Conservation (phyloP, 805 yeast genomes). For the Saturnispora zaruensis region DNA sequence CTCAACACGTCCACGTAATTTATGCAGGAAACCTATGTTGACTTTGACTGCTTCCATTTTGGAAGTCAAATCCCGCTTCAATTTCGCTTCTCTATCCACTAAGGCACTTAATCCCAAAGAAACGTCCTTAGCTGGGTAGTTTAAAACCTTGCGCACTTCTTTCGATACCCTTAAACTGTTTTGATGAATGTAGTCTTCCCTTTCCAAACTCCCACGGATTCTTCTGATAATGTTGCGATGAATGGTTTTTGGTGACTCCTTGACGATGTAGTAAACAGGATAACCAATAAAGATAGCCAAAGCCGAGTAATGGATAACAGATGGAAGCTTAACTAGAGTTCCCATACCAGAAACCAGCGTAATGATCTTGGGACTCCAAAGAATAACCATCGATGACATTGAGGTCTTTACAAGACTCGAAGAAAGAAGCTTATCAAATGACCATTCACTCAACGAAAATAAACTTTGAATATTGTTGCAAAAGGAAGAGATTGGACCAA, state of each 20-base stretch:
- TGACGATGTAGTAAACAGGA: conserved; percentile 43
- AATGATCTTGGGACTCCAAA: conserved; percentile 25
- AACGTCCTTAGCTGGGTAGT: conserved; percentile 76
- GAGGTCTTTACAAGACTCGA: conserved; percentile 23
- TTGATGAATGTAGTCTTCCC: conserved; percentile 66
- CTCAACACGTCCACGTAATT: conserved; percentile 26
- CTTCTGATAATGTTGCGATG: conserved; percentile 75
- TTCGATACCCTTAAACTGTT: conserved; percentile 73
- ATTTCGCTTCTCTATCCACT: conserved; percentile 51
- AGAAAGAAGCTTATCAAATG: conserved; percentile 17
- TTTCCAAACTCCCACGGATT: conserved; percentile 51
- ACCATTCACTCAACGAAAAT: conserved; percentile 35
- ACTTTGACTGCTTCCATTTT: conserved; percentile 48
- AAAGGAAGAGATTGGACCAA: conserved; percentile 44
- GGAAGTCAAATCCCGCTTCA: conserved; percentile 47
- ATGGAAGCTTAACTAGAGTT: conserved; percentile 24
- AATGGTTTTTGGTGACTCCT: conserved; percentile 83
- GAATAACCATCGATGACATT: conserved; percentile 19
- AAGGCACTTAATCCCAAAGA: conserved; percentile 57
- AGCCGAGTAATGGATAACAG: conserved; percentile 27
- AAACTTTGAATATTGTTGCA: conserved; percentile 7
- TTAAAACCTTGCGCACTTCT: conserved; percentile 76
- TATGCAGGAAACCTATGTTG: conserved; percentile 46
- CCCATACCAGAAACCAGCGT: conserved; percentile 26
- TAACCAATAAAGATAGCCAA: conserved; percentile 28